Percentiles rank a stretch among this genome's conserved stretches.
phyloP scores from a whole-genome alignment of 108 stramenopile genomes.

The Cylindrotheca fusiformis region DNA sequence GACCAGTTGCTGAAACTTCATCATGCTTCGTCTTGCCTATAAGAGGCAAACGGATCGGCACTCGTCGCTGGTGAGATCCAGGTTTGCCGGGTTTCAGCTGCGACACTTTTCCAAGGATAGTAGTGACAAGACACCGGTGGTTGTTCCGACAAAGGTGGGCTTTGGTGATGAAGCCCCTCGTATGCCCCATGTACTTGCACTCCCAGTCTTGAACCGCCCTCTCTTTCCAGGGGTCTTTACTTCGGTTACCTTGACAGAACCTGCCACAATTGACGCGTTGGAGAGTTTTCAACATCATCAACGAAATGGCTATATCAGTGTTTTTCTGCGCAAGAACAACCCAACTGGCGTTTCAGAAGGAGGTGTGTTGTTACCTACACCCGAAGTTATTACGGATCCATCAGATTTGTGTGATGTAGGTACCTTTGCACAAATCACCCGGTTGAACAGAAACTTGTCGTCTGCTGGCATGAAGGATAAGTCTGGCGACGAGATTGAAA shows the following conservation, averaged over 20 bases:
- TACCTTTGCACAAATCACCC: constrained; percentile 84
- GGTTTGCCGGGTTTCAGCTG: background rate
- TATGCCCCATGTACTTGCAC: constrained; percentile 76
- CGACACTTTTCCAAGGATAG: background rate
- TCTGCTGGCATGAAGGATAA: background rate
- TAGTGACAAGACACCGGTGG: background rate
- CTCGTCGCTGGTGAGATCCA: background rate
- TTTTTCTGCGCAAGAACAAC: constrained; percentile 72
- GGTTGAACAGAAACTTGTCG: constrained; percentile 35
- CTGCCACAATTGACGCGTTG: constrained; percentile 70
- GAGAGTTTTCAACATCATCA: constrained; percentile 54
- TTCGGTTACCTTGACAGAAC: constrained; percentile 68
- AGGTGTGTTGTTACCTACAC: constrained; percentile 54
- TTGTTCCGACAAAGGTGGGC: constrained; percentile 31
- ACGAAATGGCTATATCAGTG: constrained; percentile 61
- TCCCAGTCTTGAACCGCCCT: constrained; percentile 70
- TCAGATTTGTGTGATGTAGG: constrained; percentile 75
- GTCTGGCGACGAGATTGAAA: constrained; percentile 16
- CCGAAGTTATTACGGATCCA: constrained; percentile 73
- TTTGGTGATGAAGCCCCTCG: constrained; percentile 85
- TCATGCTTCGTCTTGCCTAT: background rate
- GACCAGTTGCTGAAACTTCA: too few relatives aligned
- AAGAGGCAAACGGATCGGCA: background rate
- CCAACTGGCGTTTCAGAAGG: constrained; percentile 67
- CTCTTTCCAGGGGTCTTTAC: constrained; percentile 84